Conservation (phyloP, 208 protist species). For the Leptomonas pyrrhocoris region DNA sequence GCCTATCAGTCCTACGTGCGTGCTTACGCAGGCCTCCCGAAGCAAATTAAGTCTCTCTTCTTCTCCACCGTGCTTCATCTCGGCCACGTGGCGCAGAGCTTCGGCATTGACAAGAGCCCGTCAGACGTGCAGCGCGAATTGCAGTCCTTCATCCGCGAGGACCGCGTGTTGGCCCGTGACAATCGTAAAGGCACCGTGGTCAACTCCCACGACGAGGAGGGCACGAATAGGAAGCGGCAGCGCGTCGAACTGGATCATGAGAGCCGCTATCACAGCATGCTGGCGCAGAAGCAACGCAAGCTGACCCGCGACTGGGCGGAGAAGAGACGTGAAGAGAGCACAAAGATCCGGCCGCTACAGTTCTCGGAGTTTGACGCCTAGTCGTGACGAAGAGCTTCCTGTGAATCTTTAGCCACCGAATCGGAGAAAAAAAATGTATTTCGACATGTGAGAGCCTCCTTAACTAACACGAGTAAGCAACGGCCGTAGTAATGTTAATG, state of each 20-base stretch:
- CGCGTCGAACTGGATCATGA: constrained; percentile 78
- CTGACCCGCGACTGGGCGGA: constrained; percentile 78
- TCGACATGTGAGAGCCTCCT: not conserved
- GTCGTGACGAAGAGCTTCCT: not conserved
- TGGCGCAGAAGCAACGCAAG: constrained; percentile 83
- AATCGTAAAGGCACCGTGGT: constrained; percentile 48
- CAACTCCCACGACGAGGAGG: constrained; percentile 19
- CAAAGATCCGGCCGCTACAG: constrained; percentile 63
- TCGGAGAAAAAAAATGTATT: no score
- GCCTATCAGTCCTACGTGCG: constrained; percentile 98
- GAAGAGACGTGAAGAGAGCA: constrained; percentile 55
- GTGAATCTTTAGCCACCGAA: not conserved
- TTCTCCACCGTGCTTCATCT: constrained; percentile 94
- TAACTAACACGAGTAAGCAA: constrained; percentile 1
- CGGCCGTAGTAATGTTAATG: not conserved
- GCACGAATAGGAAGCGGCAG: constrained; percentile 48
- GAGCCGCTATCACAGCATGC: constrained; percentile 74
- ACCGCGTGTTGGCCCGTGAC: constrained; percentile 67
- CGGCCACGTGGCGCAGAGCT: constrained; percentile 92
- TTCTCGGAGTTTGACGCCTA: constrained; percentile 87
- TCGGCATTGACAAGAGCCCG: constrained; percentile 90
- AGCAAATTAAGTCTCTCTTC: constrained; percentile 54
- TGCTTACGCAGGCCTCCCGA: constrained; percentile 94
- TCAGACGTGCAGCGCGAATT: constrained; percentile 75
- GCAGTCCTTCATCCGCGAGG: constrained; percentile 65